phyloP scores from a whole-genome alignment of 257 asterid genomes.

The Lithospermum erythrorhizon region DNA sequence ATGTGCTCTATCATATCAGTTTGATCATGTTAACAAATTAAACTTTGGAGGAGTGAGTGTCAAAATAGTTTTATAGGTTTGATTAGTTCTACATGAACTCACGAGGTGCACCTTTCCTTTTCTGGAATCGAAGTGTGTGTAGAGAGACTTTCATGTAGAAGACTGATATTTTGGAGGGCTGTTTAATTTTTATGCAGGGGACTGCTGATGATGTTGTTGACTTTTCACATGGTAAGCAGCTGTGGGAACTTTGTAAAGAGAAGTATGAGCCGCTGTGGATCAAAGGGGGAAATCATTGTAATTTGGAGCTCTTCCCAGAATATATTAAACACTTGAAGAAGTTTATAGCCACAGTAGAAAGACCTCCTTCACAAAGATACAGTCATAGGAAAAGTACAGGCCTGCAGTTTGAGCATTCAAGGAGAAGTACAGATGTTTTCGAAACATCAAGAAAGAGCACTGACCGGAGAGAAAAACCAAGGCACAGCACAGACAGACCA shows the following conservation, averaged over 20 bases:
- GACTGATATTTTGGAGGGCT: too few relatives aligned
- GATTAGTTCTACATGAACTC: neutral
- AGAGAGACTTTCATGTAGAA: too few relatives aligned
- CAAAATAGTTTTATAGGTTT: neutral
- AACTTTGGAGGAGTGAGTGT: neutral
- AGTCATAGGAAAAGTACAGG: slow-evolving; percentile 58
- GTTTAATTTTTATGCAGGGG: slow-evolving; percentile 35
- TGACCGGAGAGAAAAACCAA: slow-evolving; percentile 74
- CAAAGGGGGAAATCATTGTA: slow-evolving; percentile 77
- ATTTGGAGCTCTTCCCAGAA: slow-evolving; percentile 74
- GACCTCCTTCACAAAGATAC: slow-evolving; percentile 56
- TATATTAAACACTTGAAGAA: slow-evolving; percentile 69
- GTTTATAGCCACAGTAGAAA: slow-evolving; percentile 64
- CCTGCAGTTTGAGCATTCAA: slow-evolving; percentile 62
- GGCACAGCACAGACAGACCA: slow-evolving; percentile 64
- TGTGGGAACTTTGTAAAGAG: slow-evolving; percentile 76
- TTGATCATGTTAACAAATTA: too few relatives aligned
- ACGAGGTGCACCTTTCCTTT: neutral
- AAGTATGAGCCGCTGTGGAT: slow-evolving; percentile 89
- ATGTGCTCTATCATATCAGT: too few relatives aligned
- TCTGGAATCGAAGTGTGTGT: neutral
- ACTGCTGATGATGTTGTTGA: slow-evolving; percentile 88
- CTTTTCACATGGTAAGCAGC: slow-evolving; percentile 78
- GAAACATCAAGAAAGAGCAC: slow-evolving; percentile 76
- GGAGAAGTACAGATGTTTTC: slow-evolving; percentile 58